Evolutionary conservation across 139 green algal genomes (phyloP).

Genomic region (Tetraselmis chui): DNA sequence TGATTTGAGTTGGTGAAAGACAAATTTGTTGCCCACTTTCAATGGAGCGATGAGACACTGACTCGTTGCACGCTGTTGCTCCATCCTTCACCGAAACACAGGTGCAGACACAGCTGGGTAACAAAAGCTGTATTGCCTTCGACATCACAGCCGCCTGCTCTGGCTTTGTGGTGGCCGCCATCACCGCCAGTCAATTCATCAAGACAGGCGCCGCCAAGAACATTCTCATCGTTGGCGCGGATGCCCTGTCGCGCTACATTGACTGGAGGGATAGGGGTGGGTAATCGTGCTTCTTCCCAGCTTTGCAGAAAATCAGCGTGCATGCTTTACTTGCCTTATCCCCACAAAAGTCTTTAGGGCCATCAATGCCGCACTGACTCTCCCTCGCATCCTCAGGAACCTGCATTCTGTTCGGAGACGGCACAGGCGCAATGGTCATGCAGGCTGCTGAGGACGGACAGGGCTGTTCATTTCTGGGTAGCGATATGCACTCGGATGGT

Average conservation of each 20-base stretch:
- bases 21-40: too few relatives aligned
- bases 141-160: conserved; percentile 96
- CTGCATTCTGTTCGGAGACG: conserved; percentile 98
- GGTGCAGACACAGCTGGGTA: conserved; percentile 79
- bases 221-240: conserved; percentile 88
- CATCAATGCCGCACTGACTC: not conserved
- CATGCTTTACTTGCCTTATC: not conserved
- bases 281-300: not conserved
- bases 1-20: too few relatives aligned
- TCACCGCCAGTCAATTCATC: conserved; percentile 85
- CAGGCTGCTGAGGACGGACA: conserved; percentile 31
- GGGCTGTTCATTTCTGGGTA: conserved; percentile 46
- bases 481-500: conserved; percentile 83
- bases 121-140: conserved; percentile 78
- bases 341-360: not conserved
- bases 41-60: too few relatives aligned
- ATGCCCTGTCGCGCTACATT: conserved; percentile 84
- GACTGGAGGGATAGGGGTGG: conserved; percentile 86
- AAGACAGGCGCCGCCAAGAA: conserved; percentile 63
- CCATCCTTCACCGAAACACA: conserved; percentile 12
- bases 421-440: conserved; percentile 81
- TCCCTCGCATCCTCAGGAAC: conserved; percentile 48
- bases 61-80: too few relatives aligned
- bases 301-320: not conserved
- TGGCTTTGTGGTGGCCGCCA: conserved; percentile 90